Percentiles rank a stretch among this genome's conserved stretches.
phyloP scores from a whole-genome alignment of 2,329 filamentous ascomycete genomes.

The Colletotrichum sp. region DNA sequence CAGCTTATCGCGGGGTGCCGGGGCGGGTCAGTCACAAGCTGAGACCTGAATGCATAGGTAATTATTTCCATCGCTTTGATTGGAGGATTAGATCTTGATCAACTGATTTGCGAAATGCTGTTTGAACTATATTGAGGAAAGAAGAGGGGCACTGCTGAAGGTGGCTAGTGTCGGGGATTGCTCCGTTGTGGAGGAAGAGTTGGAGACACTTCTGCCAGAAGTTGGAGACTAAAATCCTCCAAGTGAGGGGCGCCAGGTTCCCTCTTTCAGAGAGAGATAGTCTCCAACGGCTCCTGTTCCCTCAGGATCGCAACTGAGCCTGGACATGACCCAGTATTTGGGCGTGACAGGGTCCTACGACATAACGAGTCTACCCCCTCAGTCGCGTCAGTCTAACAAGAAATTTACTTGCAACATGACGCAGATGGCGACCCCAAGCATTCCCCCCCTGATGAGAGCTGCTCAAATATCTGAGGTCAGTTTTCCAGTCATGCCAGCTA shows the following conservation, averaged over 20 bases:
- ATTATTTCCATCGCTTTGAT: background rate
- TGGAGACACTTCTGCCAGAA: background rate
- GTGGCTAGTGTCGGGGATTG: background rate
- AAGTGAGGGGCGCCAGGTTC: background rate
- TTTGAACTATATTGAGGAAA: background rate
- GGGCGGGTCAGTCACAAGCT: background rate
- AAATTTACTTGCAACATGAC: background rate
- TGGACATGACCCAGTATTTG: background rate
- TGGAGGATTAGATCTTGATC: background rate
- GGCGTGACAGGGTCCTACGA: background rate
- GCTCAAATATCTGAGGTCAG: conserved; percentile 19
- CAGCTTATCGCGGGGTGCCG: background rate
- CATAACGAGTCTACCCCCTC: background rate
- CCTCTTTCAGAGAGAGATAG: background rate
- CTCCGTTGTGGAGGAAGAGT: background rate
- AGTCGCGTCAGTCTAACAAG: background rate
- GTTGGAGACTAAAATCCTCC: background rate
- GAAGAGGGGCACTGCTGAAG: background rate
- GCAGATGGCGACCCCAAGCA: background rate
- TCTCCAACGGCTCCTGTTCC: background rate
- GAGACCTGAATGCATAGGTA: no score
- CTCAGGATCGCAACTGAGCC: background rate
- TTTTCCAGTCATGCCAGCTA: background rate
- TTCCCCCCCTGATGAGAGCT: conserved; percentile 20
- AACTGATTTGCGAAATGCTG: background rate